Evolutionary conservation across 2,329 filamentous ascomycete genomes (phyloP).

Genomic region (Monosporascus ibericus): DNA sequence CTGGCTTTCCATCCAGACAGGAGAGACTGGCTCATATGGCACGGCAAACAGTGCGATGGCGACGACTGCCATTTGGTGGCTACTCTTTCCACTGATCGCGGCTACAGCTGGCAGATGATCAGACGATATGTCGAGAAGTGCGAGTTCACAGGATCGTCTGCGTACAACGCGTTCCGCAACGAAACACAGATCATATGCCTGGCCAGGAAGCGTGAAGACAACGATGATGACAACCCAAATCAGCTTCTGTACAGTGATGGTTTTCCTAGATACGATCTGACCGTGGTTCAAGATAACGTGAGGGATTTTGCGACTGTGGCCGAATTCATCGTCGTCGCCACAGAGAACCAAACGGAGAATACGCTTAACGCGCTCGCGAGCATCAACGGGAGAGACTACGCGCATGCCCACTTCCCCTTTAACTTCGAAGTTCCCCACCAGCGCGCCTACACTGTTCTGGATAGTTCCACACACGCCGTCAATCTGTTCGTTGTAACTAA

Average conservation of each 20-base stretch:
- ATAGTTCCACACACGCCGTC: conserved; percentile 89
- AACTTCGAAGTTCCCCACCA: conserved; percentile 77
- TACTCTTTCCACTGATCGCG: conserved; percentile 72
- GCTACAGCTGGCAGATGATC: conserved; percentile 71
- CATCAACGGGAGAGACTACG: conserved; percentile 77
- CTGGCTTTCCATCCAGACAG: conserved; percentile 78
- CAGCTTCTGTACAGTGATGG: conserved; percentile 73
- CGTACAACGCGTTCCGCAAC: conserved; percentile 44
- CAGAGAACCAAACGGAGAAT: conserved; percentile 60
- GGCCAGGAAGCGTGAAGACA: conserved; percentile 57
- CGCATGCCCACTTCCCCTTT: conserved; percentile 75
- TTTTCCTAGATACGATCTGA: conserved; percentile 63
- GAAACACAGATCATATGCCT: conserved; percentile 55
- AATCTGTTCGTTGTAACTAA: conserved; percentile 89
- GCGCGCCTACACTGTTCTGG: conserved; percentile 84
- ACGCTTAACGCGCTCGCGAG: conserved; percentile 75
- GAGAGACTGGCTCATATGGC: conserved; percentile 90
- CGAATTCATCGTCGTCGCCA: conserved; percentile 90
- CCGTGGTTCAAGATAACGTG: conserved; percentile 61
- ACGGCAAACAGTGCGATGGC: conserved; percentile 62
- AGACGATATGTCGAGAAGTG: conserved; percentile 72
- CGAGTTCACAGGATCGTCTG: conserved; percentile 70
- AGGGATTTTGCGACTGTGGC: conserved; percentile 90
- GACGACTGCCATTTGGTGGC: conserved; percentile 65
- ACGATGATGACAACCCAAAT: conserved; percentile 56